These are phyloP conservation scores for Juglanconis juglandina DNA, from an alignment of 2,329 filamentous ascomycete species.

Conservation along the genomic window DNA sequence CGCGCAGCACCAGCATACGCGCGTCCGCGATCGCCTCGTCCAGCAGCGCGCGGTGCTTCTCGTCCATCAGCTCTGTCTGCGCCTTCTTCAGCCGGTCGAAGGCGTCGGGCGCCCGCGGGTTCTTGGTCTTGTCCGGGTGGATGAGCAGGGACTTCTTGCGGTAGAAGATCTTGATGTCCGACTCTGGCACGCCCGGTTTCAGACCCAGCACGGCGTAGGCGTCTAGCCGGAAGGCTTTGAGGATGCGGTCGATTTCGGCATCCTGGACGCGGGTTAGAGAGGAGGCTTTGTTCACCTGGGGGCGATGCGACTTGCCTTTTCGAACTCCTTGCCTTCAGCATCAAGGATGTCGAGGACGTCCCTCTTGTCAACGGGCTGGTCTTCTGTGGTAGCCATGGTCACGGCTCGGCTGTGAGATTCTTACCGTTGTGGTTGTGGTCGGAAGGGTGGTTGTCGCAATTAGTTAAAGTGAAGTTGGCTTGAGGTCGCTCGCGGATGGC, in stretches of 20 bases:
- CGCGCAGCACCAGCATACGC: slow-evolving; percentile 88
- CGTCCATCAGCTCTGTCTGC: slow-evolving; percentile 85
- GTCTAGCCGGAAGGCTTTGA: slow-evolving; percentile 78
- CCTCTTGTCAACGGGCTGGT: slow-evolving; percentile 43
- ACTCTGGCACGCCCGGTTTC: slow-evolving; percentile 89
- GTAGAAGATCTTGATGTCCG: slow-evolving; percentile 91
- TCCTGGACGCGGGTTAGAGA: slow-evolving; percentile 54
- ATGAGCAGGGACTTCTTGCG: slow-evolving; percentile 98
- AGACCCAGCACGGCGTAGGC: slow-evolving; percentile 91
- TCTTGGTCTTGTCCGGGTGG: slow-evolving; percentile 96
- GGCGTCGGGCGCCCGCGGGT: slow-evolving; percentile 85
- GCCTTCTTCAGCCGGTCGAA: slow-evolving; percentile 97
- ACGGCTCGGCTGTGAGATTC: slow-evolving; percentile 5
- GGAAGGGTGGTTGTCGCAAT: slow-evolving; percentile 11
- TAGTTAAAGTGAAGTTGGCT: background rate
- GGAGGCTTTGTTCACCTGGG: background rate
- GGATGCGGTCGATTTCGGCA: slow-evolving; percentile 90
- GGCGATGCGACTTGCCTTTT: slow-evolving; percentile 59
- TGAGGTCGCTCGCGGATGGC: background rate
- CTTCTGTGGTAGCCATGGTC: slow-evolving; percentile 43
- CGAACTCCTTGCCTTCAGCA: slow-evolving; percentile 82
- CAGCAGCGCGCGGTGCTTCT: slow-evolving; percentile 80
- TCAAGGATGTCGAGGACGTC: slow-evolving; percentile 80
- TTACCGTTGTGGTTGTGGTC: slow-evolving; percentile 13
- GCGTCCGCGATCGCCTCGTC: slow-evolving; percentile 97